Base-by-base conservation (phyloP, 2,329 filamentous ascomycete genomes). In the Diaporthe nobilis region DNA sequence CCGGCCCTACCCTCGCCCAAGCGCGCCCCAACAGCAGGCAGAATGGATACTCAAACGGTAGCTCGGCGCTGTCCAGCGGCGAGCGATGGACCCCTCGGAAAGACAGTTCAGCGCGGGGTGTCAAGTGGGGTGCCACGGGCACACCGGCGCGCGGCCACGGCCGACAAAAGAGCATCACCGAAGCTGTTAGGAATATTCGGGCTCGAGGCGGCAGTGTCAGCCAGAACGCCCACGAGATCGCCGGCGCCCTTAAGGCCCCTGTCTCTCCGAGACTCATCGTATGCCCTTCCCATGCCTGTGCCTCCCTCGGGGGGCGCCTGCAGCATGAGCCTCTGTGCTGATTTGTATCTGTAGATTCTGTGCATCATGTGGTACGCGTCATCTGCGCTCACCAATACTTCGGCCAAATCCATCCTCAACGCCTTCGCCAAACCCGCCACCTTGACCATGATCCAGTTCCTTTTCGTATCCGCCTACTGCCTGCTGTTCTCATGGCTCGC, bases 311-410 rank as follows among this genome's bases (percentile, higher is more conserved):
- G 34, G 25, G 51, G 17, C 44, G 72, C 28, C 55, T 74, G 58
- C 74, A 71, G 39, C 76, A 67, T 60, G 53, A 28, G 55, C 31
- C 78, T 57, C 49, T 77, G 55, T 80, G 79, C 81, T 84, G 80
- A 82, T 79, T 72, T 44, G 72, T 73, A 74, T 51, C 77, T 80
- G 79, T 84, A 98, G 96, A 85, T 90, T 70, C 92, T 98, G 67
- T 98, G 96, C 85, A 86, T 96, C 75, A 86, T 96, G 82, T 98
- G 97, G 97, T 99, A 98, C 87, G 90, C 94, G 83, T 98, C 96
- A 34, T 98, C 96, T 58, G 97, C 97, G 77, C 88, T 98, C 80
- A 98, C 97, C 77, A 99, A 98, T 83, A 98, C 97, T 2, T 98
- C 97, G 34, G 98, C 97, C 71, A 99, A 99, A 86, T 94, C 96